Conservation (phyloP, 2,329 filamentous ascomycete genomes). For the Cladophialophora exuberans region DNA sequence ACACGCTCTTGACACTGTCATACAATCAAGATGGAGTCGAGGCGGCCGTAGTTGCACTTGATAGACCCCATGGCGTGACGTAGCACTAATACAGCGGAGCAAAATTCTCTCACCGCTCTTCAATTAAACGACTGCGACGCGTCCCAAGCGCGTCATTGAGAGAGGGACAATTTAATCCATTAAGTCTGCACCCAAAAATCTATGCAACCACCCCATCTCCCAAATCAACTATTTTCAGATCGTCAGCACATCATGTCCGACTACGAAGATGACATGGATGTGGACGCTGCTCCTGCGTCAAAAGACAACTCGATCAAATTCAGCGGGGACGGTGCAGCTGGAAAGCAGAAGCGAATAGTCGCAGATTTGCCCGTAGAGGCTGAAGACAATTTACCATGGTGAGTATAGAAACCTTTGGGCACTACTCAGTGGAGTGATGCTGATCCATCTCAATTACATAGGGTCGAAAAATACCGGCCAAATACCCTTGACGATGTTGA, state of each 20-base stretch:
- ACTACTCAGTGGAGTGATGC: slow-evolving; percentile 21
- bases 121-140: too few relatives aligned
- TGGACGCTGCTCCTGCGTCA: slow-evolving; percentile 59
- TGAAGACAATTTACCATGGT: slow-evolving; percentile 94
- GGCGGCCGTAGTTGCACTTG: too few relatives aligned
- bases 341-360: slow-evolving; percentile 87
- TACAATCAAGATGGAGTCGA: too few relatives aligned
- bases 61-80: too few relatives aligned
- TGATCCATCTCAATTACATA: slow-evolving; percentile 39
- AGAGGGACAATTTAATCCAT: too few relatives aligned
- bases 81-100: too few relatives aligned
- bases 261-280: slow-evolving; percentile 69
- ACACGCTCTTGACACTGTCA: too few relatives aligned
- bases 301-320: slow-evolving; percentile 64
- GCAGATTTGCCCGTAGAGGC: slow-evolving; percentile 93
- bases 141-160: too few relatives aligned
- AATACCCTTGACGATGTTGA: slow-evolving; percentile 88
- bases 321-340: slow-evolving; percentile 68
- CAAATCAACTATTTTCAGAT: neutral
- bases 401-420: slow-evolving; percentile 20
- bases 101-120: too few relatives aligned
- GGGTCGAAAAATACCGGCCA: slow-evolving; percentile 97
- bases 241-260: slow-evolving; percentile 53
- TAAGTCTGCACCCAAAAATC: too few relatives aligned
- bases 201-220: slow-evolving; percentile 20